These are phyloP conservation scores for Cercospora citrullina DNA, from an alignment of 2,329 filamentous ascomycete species.

Conservation along the genomic window DNA sequence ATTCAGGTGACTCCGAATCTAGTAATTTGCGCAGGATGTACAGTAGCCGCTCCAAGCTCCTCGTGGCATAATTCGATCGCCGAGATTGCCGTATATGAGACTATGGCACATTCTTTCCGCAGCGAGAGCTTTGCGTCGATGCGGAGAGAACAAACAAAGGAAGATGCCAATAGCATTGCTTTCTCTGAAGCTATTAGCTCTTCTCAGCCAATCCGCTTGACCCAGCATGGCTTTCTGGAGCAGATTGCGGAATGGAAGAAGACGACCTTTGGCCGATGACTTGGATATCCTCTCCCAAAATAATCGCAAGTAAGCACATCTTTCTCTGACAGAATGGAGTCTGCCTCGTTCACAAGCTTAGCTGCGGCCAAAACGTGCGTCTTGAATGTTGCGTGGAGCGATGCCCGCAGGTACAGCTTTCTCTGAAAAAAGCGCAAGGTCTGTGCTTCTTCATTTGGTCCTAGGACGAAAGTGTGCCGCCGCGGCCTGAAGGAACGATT, in stretches of 20 bases:
- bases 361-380: no score
- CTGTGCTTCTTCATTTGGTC: no score
- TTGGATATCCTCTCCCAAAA: background rate
- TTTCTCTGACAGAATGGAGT: no score
- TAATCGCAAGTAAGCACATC: no score
- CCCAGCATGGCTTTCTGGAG: background rate
- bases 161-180: background rate
- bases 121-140: background rate
- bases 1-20: background rate
- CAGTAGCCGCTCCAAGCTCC: background rate
- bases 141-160: background rate
- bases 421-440: no score
- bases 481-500: background rate
- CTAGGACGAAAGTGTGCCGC: no score
- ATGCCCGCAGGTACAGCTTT: no score
- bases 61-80: background rate
- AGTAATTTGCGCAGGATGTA: background rate
- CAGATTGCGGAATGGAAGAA: background rate
- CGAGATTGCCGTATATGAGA: background rate
- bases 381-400: no score
- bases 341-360: no score
- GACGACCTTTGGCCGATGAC: background rate
- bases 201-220: background rate
- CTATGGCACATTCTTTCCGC: background rate
- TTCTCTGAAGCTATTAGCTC: background rate